These are phyloP conservation scores for Debaryomyces coudertii DNA, from an alignment of 1,139 yeast genomes.

Conservation along the genomic window DNA sequence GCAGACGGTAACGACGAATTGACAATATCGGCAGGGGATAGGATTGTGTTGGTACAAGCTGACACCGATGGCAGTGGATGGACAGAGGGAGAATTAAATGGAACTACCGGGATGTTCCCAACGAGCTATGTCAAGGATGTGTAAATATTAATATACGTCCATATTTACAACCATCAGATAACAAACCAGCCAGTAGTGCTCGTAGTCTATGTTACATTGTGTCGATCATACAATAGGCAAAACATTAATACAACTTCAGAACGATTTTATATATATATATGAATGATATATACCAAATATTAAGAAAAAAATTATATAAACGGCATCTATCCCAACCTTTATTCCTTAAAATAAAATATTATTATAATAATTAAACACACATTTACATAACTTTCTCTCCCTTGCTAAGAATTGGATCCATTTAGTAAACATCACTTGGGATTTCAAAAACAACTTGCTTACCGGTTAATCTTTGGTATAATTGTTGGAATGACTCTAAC, in stretches of 20 bases:
- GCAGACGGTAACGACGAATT: slow-evolving; percentile 88
- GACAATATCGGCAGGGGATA: slow-evolving; percentile 72
- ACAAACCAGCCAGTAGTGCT: background rate
- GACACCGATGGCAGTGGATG: slow-evolving; percentile 92
- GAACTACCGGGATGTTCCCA: slow-evolving; percentile 77
- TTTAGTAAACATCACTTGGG: slow-evolving; percentile 64
- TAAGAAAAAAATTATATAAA: slow-evolving; percentile 14
- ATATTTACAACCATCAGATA: background rate
- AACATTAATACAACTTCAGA: slow-evolving; percentile 12
- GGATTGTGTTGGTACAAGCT: slow-evolving; percentile 61
- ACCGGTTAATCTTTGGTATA: slow-evolving; percentile 98
- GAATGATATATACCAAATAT: slow-evolving; percentile 15
- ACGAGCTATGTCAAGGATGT: slow-evolving; percentile 64
- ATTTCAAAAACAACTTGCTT: slow-evolving; percentile 99
- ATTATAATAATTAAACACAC: slow-evolving; percentile 13
- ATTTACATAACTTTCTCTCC: slow-evolving; percentile 6
- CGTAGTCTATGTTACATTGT: background rate
- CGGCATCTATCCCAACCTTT: slow-evolving; percentile 11
- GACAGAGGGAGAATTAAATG: slow-evolving; percentile 90
- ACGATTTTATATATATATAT: slow-evolving; percentile 14
- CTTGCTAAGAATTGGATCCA: slow-evolving; percentile 11
- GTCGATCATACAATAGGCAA: slow-evolving; percentile 1
- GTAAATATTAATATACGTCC: slow-evolving; percentile 15
- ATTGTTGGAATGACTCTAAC: slow-evolving; percentile 99
- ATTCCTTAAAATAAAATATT: slow-evolving; percentile 7